Evolutionary conservation across 768 basidiomycete species (phyloP).

Genomic region (Symmetrospora coprosmae): DNA sequence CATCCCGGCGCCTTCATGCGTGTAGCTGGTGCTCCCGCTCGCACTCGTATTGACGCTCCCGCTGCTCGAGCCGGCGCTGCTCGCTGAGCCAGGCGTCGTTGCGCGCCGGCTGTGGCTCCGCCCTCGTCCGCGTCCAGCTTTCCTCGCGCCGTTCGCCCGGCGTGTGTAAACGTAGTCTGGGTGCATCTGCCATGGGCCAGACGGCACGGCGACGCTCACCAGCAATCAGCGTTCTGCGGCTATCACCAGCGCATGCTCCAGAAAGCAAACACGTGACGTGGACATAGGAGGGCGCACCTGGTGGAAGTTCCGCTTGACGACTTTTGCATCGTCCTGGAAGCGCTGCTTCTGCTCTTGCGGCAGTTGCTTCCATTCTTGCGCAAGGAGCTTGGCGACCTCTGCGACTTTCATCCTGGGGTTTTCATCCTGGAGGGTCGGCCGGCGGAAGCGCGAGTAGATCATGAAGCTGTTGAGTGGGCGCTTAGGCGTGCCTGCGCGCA

Average conservation of each 20-base stretch:
- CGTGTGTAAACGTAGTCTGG: conserved; percentile 11
- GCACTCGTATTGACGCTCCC: too few species aligned
- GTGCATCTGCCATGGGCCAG: not conserved
- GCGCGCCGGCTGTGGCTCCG: too few species aligned
- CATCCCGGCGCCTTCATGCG: too few species aligned
- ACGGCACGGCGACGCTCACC: too few species aligned
- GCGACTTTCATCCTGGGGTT: not conserved
- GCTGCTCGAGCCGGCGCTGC: too few species aligned
- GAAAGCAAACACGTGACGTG: not conserved
- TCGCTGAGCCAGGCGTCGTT: too few species aligned
- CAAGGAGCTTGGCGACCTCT: not conserved
- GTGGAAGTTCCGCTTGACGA: conserved; percentile 15
- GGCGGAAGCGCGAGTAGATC: not conserved
- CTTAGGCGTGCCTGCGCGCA: conserved; percentile 16
- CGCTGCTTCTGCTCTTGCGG: not conserved
- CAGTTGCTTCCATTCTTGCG: conserved; percentile 5
- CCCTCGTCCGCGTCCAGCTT: too few species aligned
- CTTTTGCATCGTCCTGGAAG: not conserved
- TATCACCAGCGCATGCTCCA: not conserved
- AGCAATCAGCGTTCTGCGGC: not conserved
- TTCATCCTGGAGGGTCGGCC: not conserved
- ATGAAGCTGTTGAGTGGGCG: conserved; percentile 11
- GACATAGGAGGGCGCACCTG: not conserved
- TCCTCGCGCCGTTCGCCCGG: conserved; percentile 5
- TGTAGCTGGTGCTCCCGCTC: too few species aligned